phyloP scores from a whole-genome alignment of 352 stramenopile species.

The Stephanocyclus meneghinianus region DNA sequence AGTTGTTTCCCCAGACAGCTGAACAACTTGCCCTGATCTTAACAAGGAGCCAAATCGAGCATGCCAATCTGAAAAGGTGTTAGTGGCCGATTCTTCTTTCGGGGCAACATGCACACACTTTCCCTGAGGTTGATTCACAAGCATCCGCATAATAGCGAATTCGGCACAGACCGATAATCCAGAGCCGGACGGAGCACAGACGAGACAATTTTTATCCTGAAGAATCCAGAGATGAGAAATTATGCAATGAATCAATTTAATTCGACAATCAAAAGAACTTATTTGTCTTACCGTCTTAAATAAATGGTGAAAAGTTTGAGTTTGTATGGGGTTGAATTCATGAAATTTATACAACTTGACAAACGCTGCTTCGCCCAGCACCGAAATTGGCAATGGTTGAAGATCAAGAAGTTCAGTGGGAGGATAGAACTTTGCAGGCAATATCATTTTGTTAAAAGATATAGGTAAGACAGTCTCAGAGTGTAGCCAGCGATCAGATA shows the following conservation, averaged over 20 bases:
- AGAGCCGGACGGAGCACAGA: slow-evolving; percentile 92
- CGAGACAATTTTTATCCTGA: slow-evolving; percentile 89
- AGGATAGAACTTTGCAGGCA: slow-evolving; percentile 97
- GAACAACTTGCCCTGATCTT: slow-evolving; percentile 85
- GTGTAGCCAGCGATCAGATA: slow-evolving; percentile 98
- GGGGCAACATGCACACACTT: slow-evolving; percentile 92
- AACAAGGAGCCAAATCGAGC: slow-evolving; percentile 75
- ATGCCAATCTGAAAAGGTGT: slow-evolving; percentile 82
- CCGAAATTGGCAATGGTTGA: slow-evolving; percentile 92
- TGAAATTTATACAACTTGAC: slow-evolving; percentile 84
- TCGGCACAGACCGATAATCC: slow-evolving; percentile 93
- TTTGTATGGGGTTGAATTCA: slow-evolving; percentile 99
- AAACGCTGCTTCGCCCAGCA: slow-evolving; percentile 80
- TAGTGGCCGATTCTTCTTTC: slow-evolving; percentile 84
- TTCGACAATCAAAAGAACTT: background rate
- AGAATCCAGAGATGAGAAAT: background rate
- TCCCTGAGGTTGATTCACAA: slow-evolving; percentile 74
- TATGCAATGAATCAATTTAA: background rate
- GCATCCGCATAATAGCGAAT: slow-evolving; percentile 93
- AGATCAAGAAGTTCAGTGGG: slow-evolving; percentile 97
- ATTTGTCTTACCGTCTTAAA: slow-evolving; percentile 84
- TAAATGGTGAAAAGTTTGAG: slow-evolving; percentile 93
- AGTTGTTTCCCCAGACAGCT: slow-evolving; percentile 92
- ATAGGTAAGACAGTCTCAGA: slow-evolving; percentile 93
- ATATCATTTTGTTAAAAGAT: slow-evolving; percentile 97